Base-by-base conservation (phyloP, 2,329 filamentous ascomycete species). In the Pyrenophora teres region DNA sequence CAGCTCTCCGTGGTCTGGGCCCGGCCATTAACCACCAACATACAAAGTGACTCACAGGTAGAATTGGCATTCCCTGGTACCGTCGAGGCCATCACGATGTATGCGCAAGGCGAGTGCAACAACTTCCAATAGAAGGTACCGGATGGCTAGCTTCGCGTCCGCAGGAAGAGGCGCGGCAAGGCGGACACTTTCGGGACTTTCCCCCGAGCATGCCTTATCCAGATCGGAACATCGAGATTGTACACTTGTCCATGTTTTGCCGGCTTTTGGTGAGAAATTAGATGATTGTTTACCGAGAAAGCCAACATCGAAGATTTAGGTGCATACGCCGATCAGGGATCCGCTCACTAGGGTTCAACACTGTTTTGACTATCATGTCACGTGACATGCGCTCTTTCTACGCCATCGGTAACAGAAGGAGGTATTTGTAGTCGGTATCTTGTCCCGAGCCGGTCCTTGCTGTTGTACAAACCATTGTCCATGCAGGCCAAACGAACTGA, bases 301-400 rank as follows among this genome's bases (percentile, higher is more conserved):
- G 9, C 13, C 38, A 33, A 19, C 31, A 47, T 47, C 27, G 49
- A 35, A 46, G 43, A 47, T 47, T 42, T 31, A 37, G 44, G 23
- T 25, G 8, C 23, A 25, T 37, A 47, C 47, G 49, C 49, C 19
- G 38, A 30, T 52, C 32, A 31, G 15, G 12, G 37, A 47, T 31
- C 23, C 23, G 8, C 21, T 19, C 23, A 15, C 49, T 21, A 35
- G 43, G 37, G 23, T 51, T 13, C 3, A 18, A 30, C 38, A 37
- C 25, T n/a, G 1, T 6, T 4, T 23, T 4, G 21, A 23, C 7
- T 25, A 25, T 25, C 6, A 25, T 25, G 25, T 47, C 48, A 47
- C 42, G 43, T 51, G 48, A 25, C 27, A 30, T 5, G 5, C 27
- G 7, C 8, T 25, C 21, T 3, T 9, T 37, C 25, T 18, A 23